Conservation (phyloP, 495 filamentous ascomycete genomes). For the Penicillium fimorum region DNA sequence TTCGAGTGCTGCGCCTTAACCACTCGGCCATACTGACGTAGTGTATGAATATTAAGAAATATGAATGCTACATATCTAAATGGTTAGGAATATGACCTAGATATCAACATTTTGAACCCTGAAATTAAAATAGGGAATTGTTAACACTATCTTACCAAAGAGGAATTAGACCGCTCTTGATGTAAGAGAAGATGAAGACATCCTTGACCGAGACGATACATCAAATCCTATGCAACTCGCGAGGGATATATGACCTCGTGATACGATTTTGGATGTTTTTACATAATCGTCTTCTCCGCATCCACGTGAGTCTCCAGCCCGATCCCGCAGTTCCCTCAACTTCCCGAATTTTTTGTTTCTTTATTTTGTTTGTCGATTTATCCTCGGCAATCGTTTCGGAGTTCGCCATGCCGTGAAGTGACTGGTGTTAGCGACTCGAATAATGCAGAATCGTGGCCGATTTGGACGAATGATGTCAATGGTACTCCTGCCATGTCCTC, state of each 20-base stretch:
- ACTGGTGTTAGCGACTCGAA: conserved; percentile 12
- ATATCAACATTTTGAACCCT: too few species aligned
- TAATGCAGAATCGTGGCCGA: conserved; percentile 27
- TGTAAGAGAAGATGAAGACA: not conserved
- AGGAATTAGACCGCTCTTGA: too few species aligned
- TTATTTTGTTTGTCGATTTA: conserved; percentile 14
- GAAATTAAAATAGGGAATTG: too few species aligned
- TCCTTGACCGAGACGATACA: not conserved
- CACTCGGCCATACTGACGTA: too few species aligned
- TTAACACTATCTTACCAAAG: too few species aligned
- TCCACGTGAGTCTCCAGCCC: conserved; percentile 33
- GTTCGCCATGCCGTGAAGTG: conserved; percentile 22
- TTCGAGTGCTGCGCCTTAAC: too few species aligned
- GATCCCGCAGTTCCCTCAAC: conserved; percentile 28
- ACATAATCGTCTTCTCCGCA: conserved; percentile 36
- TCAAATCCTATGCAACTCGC: not conserved
- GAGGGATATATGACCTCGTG: not conserved
- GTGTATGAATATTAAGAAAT: too few species aligned
- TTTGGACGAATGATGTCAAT: conserved; percentile 32
- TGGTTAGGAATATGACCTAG: too few species aligned
- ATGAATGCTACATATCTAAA: too few species aligned
- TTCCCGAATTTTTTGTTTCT: conserved; percentile 31
- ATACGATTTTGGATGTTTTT: conserved; percentile 6
- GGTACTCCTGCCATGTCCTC: conserved; percentile 34
- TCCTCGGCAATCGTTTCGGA: conserved; percentile 23